Percentiles rank a stretch among this genome's conserved stretches.
Evolutionary conservation across 1,284 basidiomycete species (phyloP).

Genomic region (Ustilago bromivora): DNA sequence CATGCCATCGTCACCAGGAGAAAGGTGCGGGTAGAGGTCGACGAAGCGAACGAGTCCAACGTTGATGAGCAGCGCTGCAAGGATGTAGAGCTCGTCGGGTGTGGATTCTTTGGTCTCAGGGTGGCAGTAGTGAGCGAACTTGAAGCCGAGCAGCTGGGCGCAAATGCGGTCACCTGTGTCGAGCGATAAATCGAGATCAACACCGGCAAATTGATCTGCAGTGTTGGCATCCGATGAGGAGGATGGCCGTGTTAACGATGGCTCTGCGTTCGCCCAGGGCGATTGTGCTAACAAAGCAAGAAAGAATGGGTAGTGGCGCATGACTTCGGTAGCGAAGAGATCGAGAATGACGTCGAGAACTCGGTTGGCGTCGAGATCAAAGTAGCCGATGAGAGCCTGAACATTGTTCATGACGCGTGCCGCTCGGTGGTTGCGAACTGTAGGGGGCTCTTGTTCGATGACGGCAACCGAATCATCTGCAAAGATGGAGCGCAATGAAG

Average conservation of each 20-base stretch:
- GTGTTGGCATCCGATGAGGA: background rate
- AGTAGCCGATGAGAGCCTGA: conserved; percentile 75
- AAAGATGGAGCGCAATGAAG: conserved; percentile 11
- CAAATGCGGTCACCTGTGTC: conserved; percentile 74
- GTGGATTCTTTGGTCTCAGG: conserved; percentile 72
- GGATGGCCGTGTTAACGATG: conserved; percentile 10
- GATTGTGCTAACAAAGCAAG: conserved; percentile 84
- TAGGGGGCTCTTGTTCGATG: conserved; percentile 51
- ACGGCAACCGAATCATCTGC: conserved; percentile 33
- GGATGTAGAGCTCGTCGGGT: conserved; percentile 81
- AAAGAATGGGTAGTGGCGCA: conserved; percentile 91
- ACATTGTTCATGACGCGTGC: conserved; percentile 64
- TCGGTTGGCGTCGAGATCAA: conserved; percentile 93
- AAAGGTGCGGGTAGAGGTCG: conserved; percentile 86
- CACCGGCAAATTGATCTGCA: conserved; percentile 17
- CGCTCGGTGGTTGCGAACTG: conserved; percentile 60
- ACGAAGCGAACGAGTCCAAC: conserved; percentile 86
- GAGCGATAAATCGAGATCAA: conserved; percentile 40
- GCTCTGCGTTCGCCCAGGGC: conserved; percentile 75
- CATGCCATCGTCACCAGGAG: conserved; percentile 64
- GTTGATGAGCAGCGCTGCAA: conserved; percentile 87
- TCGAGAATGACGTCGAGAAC: conserved; percentile 94
- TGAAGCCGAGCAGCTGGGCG: conserved; percentile 94
- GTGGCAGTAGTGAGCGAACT: conserved; percentile 86
- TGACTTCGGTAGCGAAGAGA: conserved; percentile 83